Conservation (phyloP, 2,329 filamentous ascomycete species). For the Onygena corvina region DNA sequence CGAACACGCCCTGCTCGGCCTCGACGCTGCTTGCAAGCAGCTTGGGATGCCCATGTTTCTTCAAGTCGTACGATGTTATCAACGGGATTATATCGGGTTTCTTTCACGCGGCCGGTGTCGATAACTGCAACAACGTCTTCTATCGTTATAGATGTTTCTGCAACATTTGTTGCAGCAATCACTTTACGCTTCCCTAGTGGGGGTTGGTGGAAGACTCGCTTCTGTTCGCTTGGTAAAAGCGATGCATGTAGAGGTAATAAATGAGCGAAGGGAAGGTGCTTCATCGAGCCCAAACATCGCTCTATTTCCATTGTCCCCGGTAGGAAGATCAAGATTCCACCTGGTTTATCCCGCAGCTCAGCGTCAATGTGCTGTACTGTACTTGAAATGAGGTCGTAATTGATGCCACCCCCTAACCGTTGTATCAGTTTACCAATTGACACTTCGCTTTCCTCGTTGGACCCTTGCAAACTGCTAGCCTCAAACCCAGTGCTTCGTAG, state of each 20-base stretch:
- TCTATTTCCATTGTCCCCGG: slow-evolving; percentile 89
- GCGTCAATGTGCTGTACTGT: slow-evolving; percentile 71
- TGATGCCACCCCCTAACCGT: slow-evolving; percentile 69
- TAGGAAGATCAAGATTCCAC: slow-evolving; percentile 89
- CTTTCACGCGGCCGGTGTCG: slow-evolving; percentile 88
- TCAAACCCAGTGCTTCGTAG: slow-evolving; percentile 64
- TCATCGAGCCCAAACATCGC: slow-evolving; percentile 58
- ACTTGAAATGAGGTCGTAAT: slow-evolving; percentile 74
- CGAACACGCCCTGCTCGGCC: slow-evolving; percentile 89
- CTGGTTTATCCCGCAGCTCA: slow-evolving; percentile 59
- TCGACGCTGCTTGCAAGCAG: slow-evolving; percentile 85
- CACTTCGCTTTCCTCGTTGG: slow-evolving; percentile 33
- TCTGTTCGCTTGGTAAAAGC: slow-evolving; percentile 76
- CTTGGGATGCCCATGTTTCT: slow-evolving; percentile 88
- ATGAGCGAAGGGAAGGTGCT: slow-evolving; percentile 54
- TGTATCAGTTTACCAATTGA: slow-evolving; percentile 57
- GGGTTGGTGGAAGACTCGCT: slow-evolving; percentile 65
- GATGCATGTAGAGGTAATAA: slow-evolving; percentile 86
- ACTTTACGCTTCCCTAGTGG: slow-evolving; percentile 78
- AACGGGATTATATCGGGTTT: slow-evolving; percentile 82
- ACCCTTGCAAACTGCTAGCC: slow-evolving; percentile 19
- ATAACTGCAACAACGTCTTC: slow-evolving; percentile 95
- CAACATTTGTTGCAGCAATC: slow-evolving; percentile 90
- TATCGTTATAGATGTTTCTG: slow-evolving; percentile 96
- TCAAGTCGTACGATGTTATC: slow-evolving; percentile 91